Base-by-base conservation (phyloP, 257 asterid genomes). In the Solanum virginianum region DNA sequence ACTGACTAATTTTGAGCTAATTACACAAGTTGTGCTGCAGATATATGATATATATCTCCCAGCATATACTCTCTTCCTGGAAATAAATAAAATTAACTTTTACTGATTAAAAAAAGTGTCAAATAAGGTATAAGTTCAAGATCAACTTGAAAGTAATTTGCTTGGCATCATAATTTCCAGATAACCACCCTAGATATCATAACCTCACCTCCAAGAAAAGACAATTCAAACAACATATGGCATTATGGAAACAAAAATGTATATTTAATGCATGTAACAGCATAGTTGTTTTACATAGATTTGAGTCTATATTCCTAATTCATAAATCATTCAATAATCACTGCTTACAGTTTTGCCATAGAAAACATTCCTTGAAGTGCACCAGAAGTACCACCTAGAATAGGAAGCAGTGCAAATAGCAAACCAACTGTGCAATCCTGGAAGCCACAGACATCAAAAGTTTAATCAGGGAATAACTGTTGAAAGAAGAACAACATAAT, bases 401-500 rank as follows among this genome's bases (percentile, higher is more conserved):
- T 92, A 71, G 98, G 98, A 85, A 94, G 94, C 87, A 94, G 92
- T 80, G 98, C 96, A 88, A 94, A 94, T 85, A 94, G 90, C 92
- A 93, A 91, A 85, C 98, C 97, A 80, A 94, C 97, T 24, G 96
- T 91, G 89, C 98, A 94, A 90, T 94, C 98, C 98, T 93, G 95
- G 86, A 55, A 90, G 83, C 85, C 82, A 86, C 83, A 81, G 82
- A 84, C 81, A 84, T 86, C 89, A 87, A 82, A 85, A 62, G 83
- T 86, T 57, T 11, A 57, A 86, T 63, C 45, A 49, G 24, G 82
- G 62, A 49, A 75, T 22, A 12, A 75, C 62, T 75, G 24, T 75
- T 49, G 43, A 49, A 49, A 75, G 82, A 49, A 49, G 62, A 49
- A 74, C 5, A 74, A 74, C 11, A 74, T 45, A 74, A 74, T 13